A percentile compares a stretch with the other conserved stretches of the same genome.
Conservation (phyloP, 257 asterid genomes). For the Leptodermis oblonga region DNA sequence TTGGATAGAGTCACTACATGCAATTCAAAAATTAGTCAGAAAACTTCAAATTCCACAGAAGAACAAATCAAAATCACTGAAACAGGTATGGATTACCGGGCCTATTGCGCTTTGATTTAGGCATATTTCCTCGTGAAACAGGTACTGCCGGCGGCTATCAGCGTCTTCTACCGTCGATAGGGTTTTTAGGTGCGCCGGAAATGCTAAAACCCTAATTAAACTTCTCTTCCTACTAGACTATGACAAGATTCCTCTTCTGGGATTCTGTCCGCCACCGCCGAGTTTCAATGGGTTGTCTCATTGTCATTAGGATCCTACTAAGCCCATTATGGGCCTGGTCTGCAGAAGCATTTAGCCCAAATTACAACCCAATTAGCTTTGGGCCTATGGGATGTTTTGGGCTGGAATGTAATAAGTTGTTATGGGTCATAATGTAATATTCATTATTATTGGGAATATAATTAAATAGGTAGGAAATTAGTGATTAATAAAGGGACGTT, state of each 20-base stretch:
- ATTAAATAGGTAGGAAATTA: no score
- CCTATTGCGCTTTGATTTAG: slow-evolving; percentile 80
- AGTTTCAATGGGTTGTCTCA: neutral
- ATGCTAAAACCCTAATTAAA: slow-evolving; percentile 15
- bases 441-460: no score
- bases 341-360: no score
- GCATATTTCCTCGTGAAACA: slow-evolving; percentile 36
- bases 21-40: neutral
- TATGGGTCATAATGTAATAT: no score
- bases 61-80: neutral
- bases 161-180: neutral
- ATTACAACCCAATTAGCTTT: no score
- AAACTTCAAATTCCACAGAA: neutral
- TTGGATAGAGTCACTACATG: slow-evolving; percentile 75
- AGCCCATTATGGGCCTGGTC: no score
- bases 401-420: no score
- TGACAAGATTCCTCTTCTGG: neutral
- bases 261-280: neutral
- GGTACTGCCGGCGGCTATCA: neutral
- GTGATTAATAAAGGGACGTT: no score
- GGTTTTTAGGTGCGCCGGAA: neutral
- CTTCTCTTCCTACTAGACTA: neutral
- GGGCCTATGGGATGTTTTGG: no score
- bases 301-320: no score
- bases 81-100: slow-evolving; percentile 37